Evolutionary conservation across 345 rosid species (phyloP), one percentile per base, ranked within the genome.

Genomic region (Salix udensis): DNA sequence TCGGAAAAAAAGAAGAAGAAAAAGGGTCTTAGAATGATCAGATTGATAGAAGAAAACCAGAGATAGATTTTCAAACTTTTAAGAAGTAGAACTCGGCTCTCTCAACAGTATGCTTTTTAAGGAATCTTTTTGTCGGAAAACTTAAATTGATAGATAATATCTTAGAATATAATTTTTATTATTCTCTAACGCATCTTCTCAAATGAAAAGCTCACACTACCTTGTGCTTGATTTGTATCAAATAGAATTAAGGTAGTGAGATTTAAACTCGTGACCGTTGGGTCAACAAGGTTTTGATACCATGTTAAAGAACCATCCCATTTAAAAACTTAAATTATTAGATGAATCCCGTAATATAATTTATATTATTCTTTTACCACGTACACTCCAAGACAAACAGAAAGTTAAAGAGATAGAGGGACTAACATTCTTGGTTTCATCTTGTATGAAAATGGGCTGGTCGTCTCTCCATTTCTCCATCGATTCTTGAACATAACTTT

Each of bases 401-500:
- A 1, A 8, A 44, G 12, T 37, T 3, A 24, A 24, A 28, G 77
- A 28, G 23, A 14, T n/a, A 30, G 44, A 26, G 23, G 12, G 18
- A 81, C 92, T 84, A 26, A 93, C 98, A 76, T 84, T 84, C 82
- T 95, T 95, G 80, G 98, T 84, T 79, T 91, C 91, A 68, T 95
- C 97, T 89, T 95, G 98, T 44, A 95, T 83, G 80, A 79, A 87
- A 48, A 95, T 80, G 70, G 90, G 90, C 2, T 77, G 83, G 77
- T 89, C 88, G 21, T 87, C 88, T 68, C 75, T 85, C 98, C 98
- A 93, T 46, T 65, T 86, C 68, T 84, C 83, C 98, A 93, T 95
- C 26, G 98, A 87, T 80, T 88, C 84, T 2, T 82, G 85, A 58
- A 93, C 87, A 85, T 86, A 89, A 28, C 65, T 83, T 65, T 88